Conservation (phyloP, 2,329 filamentous ascomycete species). For the Ceratocystis destructans region DNA sequence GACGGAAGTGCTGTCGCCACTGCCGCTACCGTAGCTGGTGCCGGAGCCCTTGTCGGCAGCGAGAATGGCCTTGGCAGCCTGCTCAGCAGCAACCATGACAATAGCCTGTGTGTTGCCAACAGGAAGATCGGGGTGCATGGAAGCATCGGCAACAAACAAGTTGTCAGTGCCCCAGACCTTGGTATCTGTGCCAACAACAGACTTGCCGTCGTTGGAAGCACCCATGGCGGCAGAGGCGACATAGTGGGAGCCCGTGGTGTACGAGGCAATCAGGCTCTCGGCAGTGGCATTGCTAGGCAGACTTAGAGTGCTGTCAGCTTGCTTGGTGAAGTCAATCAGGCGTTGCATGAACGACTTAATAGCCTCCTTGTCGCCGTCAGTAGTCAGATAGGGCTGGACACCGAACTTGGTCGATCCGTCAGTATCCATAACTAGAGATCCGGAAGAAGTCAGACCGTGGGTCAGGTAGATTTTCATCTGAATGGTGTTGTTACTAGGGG, state of each 20-base stretch:
- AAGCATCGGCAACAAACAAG: constrained; percentile 53
- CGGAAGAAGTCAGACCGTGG: constrained; percentile 46
- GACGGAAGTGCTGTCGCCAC: neutral
- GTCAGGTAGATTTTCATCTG: constrained; percentile 49
- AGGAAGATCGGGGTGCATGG: constrained; percentile 54
- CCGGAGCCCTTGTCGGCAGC: constrained; percentile 11
- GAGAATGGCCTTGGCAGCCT: constrained; percentile 32
- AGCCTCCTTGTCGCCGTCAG: constrained; percentile 45
- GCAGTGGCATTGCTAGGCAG: constrained; percentile 32
- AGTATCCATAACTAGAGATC: constrained; percentile 45
- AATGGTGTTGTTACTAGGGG: constrained; percentile 43
- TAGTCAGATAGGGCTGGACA: constrained; percentile 45
- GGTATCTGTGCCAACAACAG: constrained; percentile 49
- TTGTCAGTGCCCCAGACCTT: constrained; percentile 56
- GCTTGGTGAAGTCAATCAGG: constrained; percentile 38
- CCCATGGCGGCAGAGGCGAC: constrained; percentile 26
- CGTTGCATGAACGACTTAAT: constrained; percentile 46
- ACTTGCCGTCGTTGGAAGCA: constrained; percentile 31
- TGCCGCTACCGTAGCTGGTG: neutral
- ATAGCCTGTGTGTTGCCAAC: constrained; percentile 54
- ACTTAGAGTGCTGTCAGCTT: constrained; percentile 36
- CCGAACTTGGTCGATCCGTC: constrained; percentile 46
- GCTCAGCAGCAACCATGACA: constrained; percentile 52
- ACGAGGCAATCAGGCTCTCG: constrained; percentile 44
- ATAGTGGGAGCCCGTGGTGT: constrained; percentile 46